Base-by-base conservation (phyloP, 345 rosid genomes). In the Salix purpurea region DNA sequence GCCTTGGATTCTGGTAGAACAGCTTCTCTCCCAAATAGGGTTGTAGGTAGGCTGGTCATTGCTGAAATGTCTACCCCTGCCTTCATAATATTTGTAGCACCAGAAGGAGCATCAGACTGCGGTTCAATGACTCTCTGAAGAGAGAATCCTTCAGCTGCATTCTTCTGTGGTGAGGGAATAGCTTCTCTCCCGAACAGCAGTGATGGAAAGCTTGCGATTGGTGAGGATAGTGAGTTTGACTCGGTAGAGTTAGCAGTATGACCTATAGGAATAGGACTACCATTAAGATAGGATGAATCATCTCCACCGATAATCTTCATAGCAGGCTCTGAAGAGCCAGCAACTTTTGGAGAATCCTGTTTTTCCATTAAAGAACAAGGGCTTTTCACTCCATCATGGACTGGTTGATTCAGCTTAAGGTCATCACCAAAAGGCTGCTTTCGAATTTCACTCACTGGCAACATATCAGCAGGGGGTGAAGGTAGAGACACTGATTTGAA, bases 371-470 rank as follows among this genome's bases (percentile, higher is more conserved):
- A 16, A 50, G 56, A 16, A 50, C 19, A 46, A 44, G 72, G 60
- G 66, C 30, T 62, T 68, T 80, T 74, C 16, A 1, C 81, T 67
- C 76, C 86, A 44, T 77, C 72, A 40, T 64, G 69, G n/a, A 71
- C 76, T 58, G 77, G 21, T 70, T 64, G 82, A 73, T 56, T 78
- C 66, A 52, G 65, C 40, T 65, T 66, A 39, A 76, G 74, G 36
- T 80, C 85, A 26, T 77, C 77, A 84, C 79, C 79, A 34, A 67
- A 50, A 36, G 82, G 74, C 39, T 80, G 84, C 46, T 75, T 81
- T 67, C 76, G 83, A 64, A 77, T 65, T 73, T 73, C 77, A 26
- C 69, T 76, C 28, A 67, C 74, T 13, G 81, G 86, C 37, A 77
- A 77, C 28, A 76, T 48, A 52, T 83, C 81, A 26, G 79, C 50